Evolutionary conservation across 176 grass and related monocot genomes (phyloP).

Genomic region (Oryza nivara): DNA sequence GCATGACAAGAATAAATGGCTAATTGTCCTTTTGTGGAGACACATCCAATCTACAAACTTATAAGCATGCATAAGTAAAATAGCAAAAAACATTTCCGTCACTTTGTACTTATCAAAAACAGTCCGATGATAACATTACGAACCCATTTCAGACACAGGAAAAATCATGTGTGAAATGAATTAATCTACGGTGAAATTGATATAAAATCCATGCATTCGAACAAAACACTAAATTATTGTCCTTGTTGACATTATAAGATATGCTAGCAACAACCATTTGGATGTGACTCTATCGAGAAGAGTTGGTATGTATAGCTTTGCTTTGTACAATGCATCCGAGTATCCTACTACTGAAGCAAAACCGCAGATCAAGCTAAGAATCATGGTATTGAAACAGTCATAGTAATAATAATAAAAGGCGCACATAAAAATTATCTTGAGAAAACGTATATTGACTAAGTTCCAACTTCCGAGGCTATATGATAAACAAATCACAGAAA

Average conservation of each 20-base stretch:
- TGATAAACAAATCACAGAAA: neutral
- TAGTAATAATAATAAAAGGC: neutral
- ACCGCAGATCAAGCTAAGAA: constrained; percentile 30
- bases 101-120: neutral
- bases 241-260: neutral
- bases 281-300: neutral
- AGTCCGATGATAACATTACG: neutral
- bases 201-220: neutral
- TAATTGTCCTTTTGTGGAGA: neutral
- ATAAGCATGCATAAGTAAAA: neutral
- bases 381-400: neutral
- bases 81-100: neutral
- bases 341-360: constrained; percentile 13
- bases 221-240: neutral
- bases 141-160: neutral
- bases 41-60: neutral
- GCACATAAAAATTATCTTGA: neutral
- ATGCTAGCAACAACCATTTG: neutral
- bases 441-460: neutral
- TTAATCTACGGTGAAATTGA: neutral
- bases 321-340: neutral
- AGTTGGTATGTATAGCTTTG: neutral
- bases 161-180: neutral
- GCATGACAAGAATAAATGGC: neutral
- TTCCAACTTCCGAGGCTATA: neutral